Evolutionary conservation across 306 rosid species (phyloP), one percentile per base, ranked within the genome.

Genomic region (Prinsepia uniflora): DNA sequence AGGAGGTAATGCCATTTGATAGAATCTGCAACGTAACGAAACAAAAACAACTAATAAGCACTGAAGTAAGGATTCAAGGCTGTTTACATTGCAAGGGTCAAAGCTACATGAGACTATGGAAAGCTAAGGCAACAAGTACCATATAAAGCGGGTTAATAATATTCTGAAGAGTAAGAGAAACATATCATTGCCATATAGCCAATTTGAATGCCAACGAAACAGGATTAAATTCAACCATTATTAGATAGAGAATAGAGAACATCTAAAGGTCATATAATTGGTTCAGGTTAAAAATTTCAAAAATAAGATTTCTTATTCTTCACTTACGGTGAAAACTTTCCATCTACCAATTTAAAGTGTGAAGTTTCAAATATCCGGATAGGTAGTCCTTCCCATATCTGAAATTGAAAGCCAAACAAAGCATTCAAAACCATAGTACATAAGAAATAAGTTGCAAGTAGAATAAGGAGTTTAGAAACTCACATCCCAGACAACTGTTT

Each of bases 381-480:
- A 64, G 99, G 99, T 70, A 77, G 84, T 75, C 99, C 99, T 82
- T 91, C 97, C 99, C 99, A 95, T 79, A 95, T 95, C 99, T 95
- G 71, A 66, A 81, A 56, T 74, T 76, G 78, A 64, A 57, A 71
- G 56, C 69, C 64, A 24, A 56, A 70, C 30, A 71, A 68, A 63
- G 36, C 53, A 73, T 78, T 77, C 53, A 48, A 71, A 57, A 70
- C 46, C 42, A 64, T 22, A 74, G 58, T 76, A 73, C 67, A 40
- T 54, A 68, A 34, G 6, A 73, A 62, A 72, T 24, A 24, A 24
- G 2, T 41, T 19, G 43, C 10, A 67, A 48, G 66, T 48, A 62
- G 56, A 9, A 80, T 75, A 77, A 46, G 36, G 81, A 53, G 65
- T 81, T 65, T 5, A 44, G 71, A 77, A 81, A 87, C 99, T 95